A percentile compares a stretch with the other conserved stretches of the same genome.
Conservation (phyloP, 345 rosid species). For the Kernera saxatilis region DNA sequence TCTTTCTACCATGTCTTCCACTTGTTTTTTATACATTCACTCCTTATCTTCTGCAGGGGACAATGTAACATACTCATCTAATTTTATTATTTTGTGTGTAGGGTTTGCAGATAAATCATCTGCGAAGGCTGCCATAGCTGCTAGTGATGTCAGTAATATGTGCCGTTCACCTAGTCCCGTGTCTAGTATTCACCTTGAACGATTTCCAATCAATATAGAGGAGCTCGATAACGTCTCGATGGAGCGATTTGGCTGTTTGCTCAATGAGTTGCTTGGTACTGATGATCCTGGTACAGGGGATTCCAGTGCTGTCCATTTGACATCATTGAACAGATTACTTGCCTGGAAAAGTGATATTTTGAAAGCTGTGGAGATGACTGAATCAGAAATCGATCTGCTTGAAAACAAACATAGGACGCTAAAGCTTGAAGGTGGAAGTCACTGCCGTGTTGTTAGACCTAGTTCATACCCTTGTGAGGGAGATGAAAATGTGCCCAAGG, state of each 20-base stretch:
- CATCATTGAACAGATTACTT: conserved; percentile 58
- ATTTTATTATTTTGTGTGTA: conserved; percentile 28
- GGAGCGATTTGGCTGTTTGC: conserved; percentile 51
- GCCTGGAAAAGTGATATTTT: conserved; percentile 55
- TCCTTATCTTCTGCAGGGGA: not conserved
- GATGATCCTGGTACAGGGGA: conserved; percentile 54
- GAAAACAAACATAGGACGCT: conserved; percentile 66
- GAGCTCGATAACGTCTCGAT: conserved; percentile 52
- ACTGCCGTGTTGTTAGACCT: conserved; percentile 19
- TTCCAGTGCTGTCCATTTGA: conserved; percentile 49
- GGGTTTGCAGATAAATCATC: conserved; percentile 65
- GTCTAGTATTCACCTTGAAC: conserved; percentile 51
- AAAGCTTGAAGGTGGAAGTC: conserved; percentile 38
- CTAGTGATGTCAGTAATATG: conserved; percentile 47
- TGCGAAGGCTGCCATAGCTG: conserved; percentile 43
- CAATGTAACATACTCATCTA: not conserved
- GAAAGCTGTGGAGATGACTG: conserved; percentile 71
- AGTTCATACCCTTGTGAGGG: conserved; percentile 25
- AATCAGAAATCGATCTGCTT: conserved; percentile 81
- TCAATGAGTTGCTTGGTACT: conserved; percentile 57
- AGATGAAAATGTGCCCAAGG: conserved; percentile 30
- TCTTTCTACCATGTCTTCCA: conserved; percentile 4
- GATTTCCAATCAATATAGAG: conserved; percentile 57
- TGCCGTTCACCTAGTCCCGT: conserved; percentile 59
- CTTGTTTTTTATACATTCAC: not conserved